Evolutionary conservation across 768 basidiomycete species (phyloP).

Genomic region (Naganishia kalamii): DNA sequence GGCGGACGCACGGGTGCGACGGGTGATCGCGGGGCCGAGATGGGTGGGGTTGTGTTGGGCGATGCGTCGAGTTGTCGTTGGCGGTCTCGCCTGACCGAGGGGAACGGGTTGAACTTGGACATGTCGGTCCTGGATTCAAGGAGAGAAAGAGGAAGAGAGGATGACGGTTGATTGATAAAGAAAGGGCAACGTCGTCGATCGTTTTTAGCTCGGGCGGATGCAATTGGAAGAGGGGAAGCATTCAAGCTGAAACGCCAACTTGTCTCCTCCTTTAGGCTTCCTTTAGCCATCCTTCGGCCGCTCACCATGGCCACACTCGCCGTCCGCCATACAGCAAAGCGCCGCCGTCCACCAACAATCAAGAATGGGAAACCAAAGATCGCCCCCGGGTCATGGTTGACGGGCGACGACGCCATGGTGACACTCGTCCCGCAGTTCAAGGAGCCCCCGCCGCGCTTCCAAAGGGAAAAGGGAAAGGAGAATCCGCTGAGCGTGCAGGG

Average conservation of each 20-base stretch:
- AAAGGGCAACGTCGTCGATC: no score
- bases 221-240: no score
- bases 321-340: no score
- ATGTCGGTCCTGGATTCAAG: neutral
- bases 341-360: no score
- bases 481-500: no score
- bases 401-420: neutral
- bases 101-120: conserved; percentile 8
- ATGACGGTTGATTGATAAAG: neutral
- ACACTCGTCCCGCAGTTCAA: neutral
- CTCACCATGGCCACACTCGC: no score
- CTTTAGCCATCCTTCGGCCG: no score
- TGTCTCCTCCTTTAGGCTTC: no score
- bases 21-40: neutral
- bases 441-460: neutral
- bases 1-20: neutral
- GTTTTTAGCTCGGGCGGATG: no score
- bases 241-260: no score
- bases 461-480: neutral
- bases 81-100: conserved; percentile 11
- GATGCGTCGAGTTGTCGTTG: conserved; percentile 5
- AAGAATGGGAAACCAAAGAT: no score
- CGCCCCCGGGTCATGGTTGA: no score
- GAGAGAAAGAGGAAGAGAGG: neutral
- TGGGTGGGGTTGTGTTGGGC: neutral